Conservation (phyloP, 768 basidiomycete species). For the Lentinula sp. region DNA sequence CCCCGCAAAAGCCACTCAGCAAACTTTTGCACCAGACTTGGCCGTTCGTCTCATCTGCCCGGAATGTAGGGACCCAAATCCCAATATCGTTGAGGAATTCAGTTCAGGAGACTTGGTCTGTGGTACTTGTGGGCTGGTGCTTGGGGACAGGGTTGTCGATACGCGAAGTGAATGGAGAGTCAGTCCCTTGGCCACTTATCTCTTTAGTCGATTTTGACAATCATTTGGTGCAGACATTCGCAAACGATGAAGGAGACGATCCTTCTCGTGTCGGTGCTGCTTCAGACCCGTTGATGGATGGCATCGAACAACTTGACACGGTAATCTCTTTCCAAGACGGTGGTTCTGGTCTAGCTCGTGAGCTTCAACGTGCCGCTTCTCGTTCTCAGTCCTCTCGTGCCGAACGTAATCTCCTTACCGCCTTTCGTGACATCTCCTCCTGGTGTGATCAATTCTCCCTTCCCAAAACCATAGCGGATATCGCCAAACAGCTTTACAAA, state of each 20-base stretch:
- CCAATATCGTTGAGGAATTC: constrained; percentile 96
- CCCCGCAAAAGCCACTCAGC: constrained; percentile 45
- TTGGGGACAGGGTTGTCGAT: constrained; percentile 95
- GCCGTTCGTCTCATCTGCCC: constrained; percentile 91
- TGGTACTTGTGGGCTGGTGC: constrained; percentile 86
- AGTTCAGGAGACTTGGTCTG: constrained; percentile 97
- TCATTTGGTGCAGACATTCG: constrained; percentile 71
- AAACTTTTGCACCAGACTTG: constrained; percentile 73
- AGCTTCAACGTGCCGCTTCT: constrained; percentile 88
- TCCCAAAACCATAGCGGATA: constrained; percentile 90
- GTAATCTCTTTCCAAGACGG: constrained; percentile 95
- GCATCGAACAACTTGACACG: constrained; percentile 91
- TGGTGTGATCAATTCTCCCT: constrained; percentile 97
- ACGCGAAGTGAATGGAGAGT: constrained; percentile 98
- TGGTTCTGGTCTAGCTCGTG: constrained; percentile 85
- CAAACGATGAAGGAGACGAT: constrained; percentile 98
- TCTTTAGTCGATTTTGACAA: constrained; percentile 8
- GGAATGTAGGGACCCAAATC: constrained; percentile 90
- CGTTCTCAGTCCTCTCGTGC: constrained; percentile 73
- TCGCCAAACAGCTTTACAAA: constrained; percentile 96
- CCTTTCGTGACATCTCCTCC: constrained; percentile 86
- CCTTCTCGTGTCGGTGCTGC: constrained; percentile 99
- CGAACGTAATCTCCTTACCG: constrained; percentile 80
- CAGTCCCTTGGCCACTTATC: constrained; percentile 29
- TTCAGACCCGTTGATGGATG: constrained; percentile 88